Conservation (phyloP, 257 asterid genomes). For the Fraxinus quadrangulata region DNA sequence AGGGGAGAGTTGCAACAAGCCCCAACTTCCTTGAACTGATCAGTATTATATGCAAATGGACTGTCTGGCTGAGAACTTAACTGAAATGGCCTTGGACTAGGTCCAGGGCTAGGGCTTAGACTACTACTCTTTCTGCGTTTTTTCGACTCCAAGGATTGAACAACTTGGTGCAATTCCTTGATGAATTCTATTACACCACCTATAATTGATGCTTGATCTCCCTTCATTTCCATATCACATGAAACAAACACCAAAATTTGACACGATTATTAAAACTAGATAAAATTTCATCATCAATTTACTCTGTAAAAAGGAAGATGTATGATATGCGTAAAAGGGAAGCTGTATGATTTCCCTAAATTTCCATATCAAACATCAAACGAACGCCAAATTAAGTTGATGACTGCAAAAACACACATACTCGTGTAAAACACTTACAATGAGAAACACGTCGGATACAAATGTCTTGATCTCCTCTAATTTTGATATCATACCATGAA, state of each 20-base stretch:
- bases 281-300: background rate
- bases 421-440: background rate
- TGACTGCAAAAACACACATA: too few relatives aligned
- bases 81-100: constrained; percentile 57
- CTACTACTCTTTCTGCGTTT: constrained; percentile 56
- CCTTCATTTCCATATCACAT: constrained; percentile 37
- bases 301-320: too few relatives aligned
- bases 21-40: constrained; percentile 63
- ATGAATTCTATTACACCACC: constrained; percentile 93
- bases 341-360: too few relatives aligned
- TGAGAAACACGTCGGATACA: background rate
- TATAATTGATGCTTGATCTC: constrained; percentile 95
- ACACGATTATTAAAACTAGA: background rate
- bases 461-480: background rate
- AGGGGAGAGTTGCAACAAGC: constrained; percentile 81
- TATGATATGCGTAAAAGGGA: too few relatives aligned
- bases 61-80: constrained; percentile 48
- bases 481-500: too few relatives aligned
- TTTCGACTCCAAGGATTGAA: constrained; percentile 74
- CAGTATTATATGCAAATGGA: constrained; percentile 32
- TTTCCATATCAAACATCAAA: too few relatives aligned
- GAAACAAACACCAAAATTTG: background rate
- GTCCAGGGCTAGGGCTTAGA: constrained; percentile 65
- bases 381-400: too few relatives aligned
- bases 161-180: constrained; percentile 86